phyloP scores from a whole-genome alignment of 2,329 filamentous ascomycete genomes.

The Metarhizium rileyi region DNA sequence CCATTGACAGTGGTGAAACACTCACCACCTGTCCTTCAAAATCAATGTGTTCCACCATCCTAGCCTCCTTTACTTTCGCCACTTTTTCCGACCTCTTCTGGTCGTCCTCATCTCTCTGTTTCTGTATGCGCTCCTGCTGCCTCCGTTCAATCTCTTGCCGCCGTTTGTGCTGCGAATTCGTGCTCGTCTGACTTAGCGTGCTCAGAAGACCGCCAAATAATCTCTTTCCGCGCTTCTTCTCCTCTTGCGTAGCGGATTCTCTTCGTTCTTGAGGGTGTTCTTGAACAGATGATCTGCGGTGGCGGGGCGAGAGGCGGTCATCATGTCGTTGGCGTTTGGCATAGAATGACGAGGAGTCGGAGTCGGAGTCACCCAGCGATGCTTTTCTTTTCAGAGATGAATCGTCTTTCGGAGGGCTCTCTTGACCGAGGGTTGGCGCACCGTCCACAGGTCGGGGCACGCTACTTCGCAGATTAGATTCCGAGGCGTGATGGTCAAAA shows the following conservation, averaged over 20 bases:
- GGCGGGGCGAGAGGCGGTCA: conserved; percentile 9
- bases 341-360: conserved; percentile 7
- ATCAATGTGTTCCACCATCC: conserved; percentile 59
- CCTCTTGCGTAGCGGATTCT: conserved; percentile 43
- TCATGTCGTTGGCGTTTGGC: conserved; percentile 18
- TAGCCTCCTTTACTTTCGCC: conserved; percentile 48
- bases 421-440: background rate
- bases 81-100: conserved; percentile 56
- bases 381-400: conserved; percentile 21
- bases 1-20: background rate
- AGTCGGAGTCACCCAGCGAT: conserved; percentile 12
- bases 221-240: conserved; percentile 74
- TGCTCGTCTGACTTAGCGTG: conserved; percentile 65
- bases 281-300: conserved; percentile 5
- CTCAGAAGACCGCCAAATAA: conserved; percentile 76
- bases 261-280: conserved; percentile 10
- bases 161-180: conserved; percentile 53
- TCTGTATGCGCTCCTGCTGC: conserved; percentile 65
- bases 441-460: background rate
- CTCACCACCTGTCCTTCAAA: conserved; percentile 67
- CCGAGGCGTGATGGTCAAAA: background rate
- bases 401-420: conserved; percentile 1
- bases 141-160: conserved; percentile 74
- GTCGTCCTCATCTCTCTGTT: conserved; percentile 63
- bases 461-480: background rate